Evolutionary conservation across 495 filamentous ascomycete genomes (phyloP).

Genomic region (Penicillium silybi): DNA sequence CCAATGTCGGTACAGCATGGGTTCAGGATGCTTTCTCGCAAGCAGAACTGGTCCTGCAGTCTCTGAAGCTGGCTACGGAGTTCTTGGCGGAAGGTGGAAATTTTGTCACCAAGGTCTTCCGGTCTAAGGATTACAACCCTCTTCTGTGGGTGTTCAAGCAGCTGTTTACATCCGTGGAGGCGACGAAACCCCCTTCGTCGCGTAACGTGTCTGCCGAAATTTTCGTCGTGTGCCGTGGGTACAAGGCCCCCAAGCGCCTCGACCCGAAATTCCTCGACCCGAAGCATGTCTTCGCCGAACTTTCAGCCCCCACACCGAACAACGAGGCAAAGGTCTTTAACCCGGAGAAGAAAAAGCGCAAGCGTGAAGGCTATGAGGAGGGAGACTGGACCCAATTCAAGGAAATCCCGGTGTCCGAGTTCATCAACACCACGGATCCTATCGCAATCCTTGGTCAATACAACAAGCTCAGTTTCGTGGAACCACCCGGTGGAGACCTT

Average conservation of each 20-base stretch:
- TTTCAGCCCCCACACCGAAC: conserved; percentile 84
- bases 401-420: conserved; percentile 80
- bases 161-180: conserved; percentile 88
- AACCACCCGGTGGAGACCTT: conserved; percentile 73
- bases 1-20: conserved; percentile 97
- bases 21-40: conserved; percentile 98
- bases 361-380: conserved; percentile 95
- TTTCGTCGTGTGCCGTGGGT: conserved; percentile 93
- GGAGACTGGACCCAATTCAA: conserved; percentile 92
- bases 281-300: conserved; percentile 87
- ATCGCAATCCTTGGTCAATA: conserved; percentile 90
- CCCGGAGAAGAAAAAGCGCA: conserved; percentile 93
- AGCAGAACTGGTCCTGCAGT: conserved; percentile 88
- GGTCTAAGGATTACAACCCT: conserved; percentile 96
- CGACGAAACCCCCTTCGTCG: conserved; percentile 94
- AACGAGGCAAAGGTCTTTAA: conserved; percentile 98
- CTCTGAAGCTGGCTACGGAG: conserved; percentile 89
- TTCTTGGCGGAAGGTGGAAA: conserved; percentile 87
- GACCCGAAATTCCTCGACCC: conserved; percentile 93
- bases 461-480: conserved; percentile 79
- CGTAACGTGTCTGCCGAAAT: conserved; percentile 96
- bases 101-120: conserved; percentile 97
- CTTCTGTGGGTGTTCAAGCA: conserved; percentile 98
- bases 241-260: conserved; percentile 86
- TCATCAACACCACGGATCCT: conserved; percentile 90